Conservation (phyloP, 768 basidiomycete species). For the Agrocybe pediades region DNA sequence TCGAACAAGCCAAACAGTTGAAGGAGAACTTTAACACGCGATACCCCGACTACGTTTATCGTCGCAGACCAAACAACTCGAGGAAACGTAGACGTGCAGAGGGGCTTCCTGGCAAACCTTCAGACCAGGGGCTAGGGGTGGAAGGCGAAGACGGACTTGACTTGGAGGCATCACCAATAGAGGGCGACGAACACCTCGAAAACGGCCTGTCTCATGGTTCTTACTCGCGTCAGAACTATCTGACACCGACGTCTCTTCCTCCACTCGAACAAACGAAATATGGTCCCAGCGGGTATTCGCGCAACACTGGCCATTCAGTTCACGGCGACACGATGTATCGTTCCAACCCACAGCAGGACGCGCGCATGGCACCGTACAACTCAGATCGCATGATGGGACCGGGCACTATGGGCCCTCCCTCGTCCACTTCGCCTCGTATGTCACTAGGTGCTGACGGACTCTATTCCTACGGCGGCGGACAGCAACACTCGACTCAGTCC, state of each 20-base stretch:
- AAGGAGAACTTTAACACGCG: slow-evolving; percentile 85
- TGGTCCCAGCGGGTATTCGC: slow-evolving; percentile 25
- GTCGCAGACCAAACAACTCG: slow-evolving; percentile 85
- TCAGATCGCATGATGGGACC: slow-evolving; percentile 12
- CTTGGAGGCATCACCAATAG: slow-evolving; percentile 38
- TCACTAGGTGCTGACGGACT: slow-evolving; percentile 13
- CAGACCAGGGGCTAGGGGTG: slow-evolving; percentile 31
- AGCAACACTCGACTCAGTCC: slow-evolving; percentile 4
- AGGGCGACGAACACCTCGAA: slow-evolving; percentile 34
- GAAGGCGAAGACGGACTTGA: slow-evolving; percentile 36
- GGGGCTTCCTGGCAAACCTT: slow-evolving; percentile 22
- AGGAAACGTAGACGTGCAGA: slow-evolving; percentile 57
- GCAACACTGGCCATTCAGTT: slow-evolving; percentile 24
- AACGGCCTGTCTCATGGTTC: slow-evolving; percentile 18
- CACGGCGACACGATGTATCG: slow-evolving; percentile 24
- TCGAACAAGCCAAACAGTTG: slow-evolving; percentile 81
- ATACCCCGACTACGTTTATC: slow-evolving; percentile 91
- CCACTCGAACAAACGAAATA: slow-evolving; percentile 28
- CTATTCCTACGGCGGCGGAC: slow-evolving; percentile 21
- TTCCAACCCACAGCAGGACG: slow-evolving; percentile 25
- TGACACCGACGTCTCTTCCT: slow-evolving; percentile 15
- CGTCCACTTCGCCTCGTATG: slow-evolving; percentile 21
- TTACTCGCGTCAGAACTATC: slow-evolving; percentile 27
- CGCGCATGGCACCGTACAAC: slow-evolving; percentile 22
- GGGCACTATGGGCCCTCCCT: slow-evolving; percentile 19